Base-by-base conservation (phyloP, 768 basidiomycete genomes). In the Suillus subalutaceus region DNA sequence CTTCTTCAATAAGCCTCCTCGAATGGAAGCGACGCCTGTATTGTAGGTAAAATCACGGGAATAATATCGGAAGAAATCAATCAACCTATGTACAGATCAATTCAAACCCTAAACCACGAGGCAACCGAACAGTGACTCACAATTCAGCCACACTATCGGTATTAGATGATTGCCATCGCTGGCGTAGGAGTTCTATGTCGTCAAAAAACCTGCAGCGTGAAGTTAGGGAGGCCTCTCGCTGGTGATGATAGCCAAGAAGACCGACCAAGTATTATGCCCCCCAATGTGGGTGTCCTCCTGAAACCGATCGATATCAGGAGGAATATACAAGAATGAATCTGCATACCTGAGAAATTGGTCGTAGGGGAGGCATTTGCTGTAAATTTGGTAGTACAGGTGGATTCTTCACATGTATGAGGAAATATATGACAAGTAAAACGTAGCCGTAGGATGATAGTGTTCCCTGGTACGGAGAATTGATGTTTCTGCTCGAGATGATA, bases 11-110 rank as follows among this genome's bases (percentile, higher is more conserved):
- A 94, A 81, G 23, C 97, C 97, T 60, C 89, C 88, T 71, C 96
- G 85, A 73, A 99, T 95, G 53, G 94, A 96, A 63, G 93, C 90
- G 62, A 98, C 96, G 60, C 92, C 91, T 66, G 89, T 91, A 77
- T 92, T 93, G 80, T 97, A 99, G 60, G 84, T 80, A 79, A 98
- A 99, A 75, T 96, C 95, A 66, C 94, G 90, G 60, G 94, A 90
- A 80, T 91, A 99, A 78, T 95, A 98, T 71, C 92, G 91, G 86
- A 97, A 99, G 79, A 99, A 98, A 78, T 98, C 97, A 74, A 97
- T 94, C 78, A 99, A 82, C 73, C 96, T 97, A 72, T 44, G 32
- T 32, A 66, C 32, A 71, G 55, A 63, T 26, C 52, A 53, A 43
- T 37, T 32, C 46, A 64, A 48, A 15, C 44, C 38, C 16, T 35